Base-by-base conservation (phyloP, 371 early-diverging fungal species). In the Paraphysoderma sedebokerense region DNA sequence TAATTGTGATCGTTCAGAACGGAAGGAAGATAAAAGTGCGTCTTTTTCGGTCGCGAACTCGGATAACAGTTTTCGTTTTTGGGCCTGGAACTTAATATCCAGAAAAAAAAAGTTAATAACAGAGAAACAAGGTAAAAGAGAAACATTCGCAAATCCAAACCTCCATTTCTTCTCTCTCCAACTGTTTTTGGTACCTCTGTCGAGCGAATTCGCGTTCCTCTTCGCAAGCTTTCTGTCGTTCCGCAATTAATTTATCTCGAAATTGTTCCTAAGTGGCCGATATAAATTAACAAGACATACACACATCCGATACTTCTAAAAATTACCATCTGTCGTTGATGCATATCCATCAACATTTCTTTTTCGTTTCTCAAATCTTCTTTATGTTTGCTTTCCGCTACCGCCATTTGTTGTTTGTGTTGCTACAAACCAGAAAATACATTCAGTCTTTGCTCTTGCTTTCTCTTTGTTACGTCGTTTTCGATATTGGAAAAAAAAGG, bases 111-210 rank as follows among this genome's bases (percentile, higher is more conserved):
- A n/a, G n/a, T n/a, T n/a, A n/a, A n/a, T n/a, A n/a, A n/a, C n/a
- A n/a, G n/a, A n/a, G n/a, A n/a, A n/a, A n/a, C n/a, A n/a, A n/a
- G n/a, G n/a, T n/a, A n/a, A n/a, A n/a, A n/a, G n/a, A n/a, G n/a
- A n/a, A n/a, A n/a, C n/a, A n/a, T n/a, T n/a, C n/a, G n/a, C n/a
- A n/a, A n/a, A n/a, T n/a, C n/a, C n/a, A n/a, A n/a, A n/a, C n/a
- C 62, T 66, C 68, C 66, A 70, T 64, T 44, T 68, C 71, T 32
- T 70, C 71, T 23, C 71, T 57, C 52, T 70, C 68, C 5, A 67
- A 48, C 53, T 68, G 68, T 38, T 70, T 70, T 27, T 53, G 55
- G 49, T 65, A 69, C 20, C 67, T 46, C 40, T 67, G 62, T 3
- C 69, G 56, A 3, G 66, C 61, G 47, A 63, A 65, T 41, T 69